phyloP scores from a whole-genome alignment of 2,329 filamentous ascomycete genomes.

The Aspergillus felis region DNA sequence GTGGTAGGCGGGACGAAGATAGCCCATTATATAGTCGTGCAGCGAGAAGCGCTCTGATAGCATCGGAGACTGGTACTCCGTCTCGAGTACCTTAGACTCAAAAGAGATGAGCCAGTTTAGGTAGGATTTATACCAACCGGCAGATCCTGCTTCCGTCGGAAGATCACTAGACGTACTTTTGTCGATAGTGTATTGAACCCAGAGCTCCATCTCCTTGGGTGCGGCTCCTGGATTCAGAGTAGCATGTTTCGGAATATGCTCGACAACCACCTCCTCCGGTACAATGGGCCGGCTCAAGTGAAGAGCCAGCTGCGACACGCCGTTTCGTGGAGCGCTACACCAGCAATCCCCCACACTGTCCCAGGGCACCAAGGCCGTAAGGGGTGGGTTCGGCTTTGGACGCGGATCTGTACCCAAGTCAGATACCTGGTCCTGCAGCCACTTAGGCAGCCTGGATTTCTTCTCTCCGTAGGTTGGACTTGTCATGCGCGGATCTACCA shows the following conservation, averaged over 20 bases:
- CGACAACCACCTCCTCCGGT: constrained; percentile 66
- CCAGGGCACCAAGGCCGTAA: constrained; percentile 65
- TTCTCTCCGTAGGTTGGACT: constrained; percentile 50
- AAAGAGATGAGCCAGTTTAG: neutral
- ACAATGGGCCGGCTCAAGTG: constrained; percentile 48
- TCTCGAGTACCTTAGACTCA: neutral
- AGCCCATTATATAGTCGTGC: constrained; percentile 28
- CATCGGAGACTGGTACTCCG: neutral
- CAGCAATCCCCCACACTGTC: constrained; percentile 81
- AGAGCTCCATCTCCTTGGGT: constrained; percentile 67
- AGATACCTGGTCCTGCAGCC: neutral
- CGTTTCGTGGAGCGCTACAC: constrained; percentile 59
- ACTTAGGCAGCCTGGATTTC: neutral
- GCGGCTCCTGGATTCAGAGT: constrained; percentile 59
- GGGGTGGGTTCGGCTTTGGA: constrained; percentile 30
- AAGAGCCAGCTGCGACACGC: constrained; percentile 41
- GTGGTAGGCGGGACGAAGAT: constrained; percentile 27
- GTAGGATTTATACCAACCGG: neutral
- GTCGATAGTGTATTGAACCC: constrained; percentile 55
- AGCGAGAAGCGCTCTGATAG: constrained; percentile 17
- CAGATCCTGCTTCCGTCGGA: neutral
- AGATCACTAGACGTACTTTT: neutral
- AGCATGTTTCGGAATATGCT: constrained; percentile 63
- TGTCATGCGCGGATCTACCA: constrained; percentile 57
- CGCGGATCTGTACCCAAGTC: neutral